Percentiles rank a stretch among this genome's conserved stretches.
Evolutionary conservation across 2,329 filamentous ascomycete genomes (phyloP).

Genomic region (Fusarium paranaense): DNA sequence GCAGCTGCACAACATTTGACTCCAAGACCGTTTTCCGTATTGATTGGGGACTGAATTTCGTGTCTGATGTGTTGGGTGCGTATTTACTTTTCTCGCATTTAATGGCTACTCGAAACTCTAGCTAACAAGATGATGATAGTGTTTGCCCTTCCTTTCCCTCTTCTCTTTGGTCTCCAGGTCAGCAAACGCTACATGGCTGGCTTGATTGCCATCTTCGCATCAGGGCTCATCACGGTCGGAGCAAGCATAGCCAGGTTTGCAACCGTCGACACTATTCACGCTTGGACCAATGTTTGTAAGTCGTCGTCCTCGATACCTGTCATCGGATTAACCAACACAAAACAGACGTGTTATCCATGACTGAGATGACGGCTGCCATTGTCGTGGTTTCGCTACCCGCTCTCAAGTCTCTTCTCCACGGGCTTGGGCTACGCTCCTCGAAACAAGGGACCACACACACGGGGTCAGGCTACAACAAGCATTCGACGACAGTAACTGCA

Average conservation of each 20-base stretch:
- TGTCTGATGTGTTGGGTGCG: conserved; percentile 30
- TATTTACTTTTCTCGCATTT: background rate
- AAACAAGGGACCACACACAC: conserved; percentile 27
- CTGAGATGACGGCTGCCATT: conserved; percentile 33
- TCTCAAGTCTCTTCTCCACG: conserved; percentile 35
- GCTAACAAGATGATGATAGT: conserved; percentile 11
- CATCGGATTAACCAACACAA: background rate
- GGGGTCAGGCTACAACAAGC: conserved; percentile 32
- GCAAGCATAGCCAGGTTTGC: conserved; percentile 34
- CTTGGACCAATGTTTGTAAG: conserved; percentile 42
- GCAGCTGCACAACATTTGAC: conserved; percentile 40
- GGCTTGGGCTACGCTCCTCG: conserved; percentile 22
- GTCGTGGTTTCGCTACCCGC: conserved; percentile 36
- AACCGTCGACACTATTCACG: conserved; percentile 35
- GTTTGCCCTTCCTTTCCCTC: conserved; percentile 29
- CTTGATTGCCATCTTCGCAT: conserved; percentile 30
- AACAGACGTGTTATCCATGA: conserved; percentile 35
- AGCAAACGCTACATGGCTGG: conserved; percentile 31
- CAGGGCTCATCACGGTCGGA: conserved; percentile 32
- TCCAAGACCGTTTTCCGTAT: conserved; percentile 45
- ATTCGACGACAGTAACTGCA: background rate
- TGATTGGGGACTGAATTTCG: conserved; percentile 46
- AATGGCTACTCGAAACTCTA: background rate
- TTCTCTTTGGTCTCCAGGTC: conserved; percentile 27
- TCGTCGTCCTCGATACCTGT: background rate